Conservation (phyloP, 2,329 filamentous ascomycete species). For the Ophiostoma triangulosporum region DNA sequence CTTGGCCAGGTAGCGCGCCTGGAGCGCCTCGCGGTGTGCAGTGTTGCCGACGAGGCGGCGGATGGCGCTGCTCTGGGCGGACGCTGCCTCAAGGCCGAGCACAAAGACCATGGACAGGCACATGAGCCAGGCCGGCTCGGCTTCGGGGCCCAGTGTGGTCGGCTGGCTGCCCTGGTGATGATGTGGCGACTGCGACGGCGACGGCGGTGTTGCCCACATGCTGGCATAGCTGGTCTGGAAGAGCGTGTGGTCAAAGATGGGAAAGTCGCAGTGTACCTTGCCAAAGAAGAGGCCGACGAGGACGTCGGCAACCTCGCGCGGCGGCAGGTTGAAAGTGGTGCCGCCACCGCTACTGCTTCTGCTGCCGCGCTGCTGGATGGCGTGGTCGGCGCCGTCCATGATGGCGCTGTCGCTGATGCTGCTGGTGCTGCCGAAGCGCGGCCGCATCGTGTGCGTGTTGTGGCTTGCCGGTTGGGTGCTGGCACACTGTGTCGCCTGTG, state of each 20-base stretch:
- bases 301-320: conserved; percentile 12
- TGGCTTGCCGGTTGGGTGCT: conserved; percentile 7
- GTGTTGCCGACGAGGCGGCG: conserved; percentile 5
- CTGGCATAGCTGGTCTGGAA: conserved; percentile 13
- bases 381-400: background rate
- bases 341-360: too few species aligned
- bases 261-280: conserved; percentile 14
- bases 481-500: conserved; percentile 1
- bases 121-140: conserved; percentile 14
- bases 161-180: background rate
- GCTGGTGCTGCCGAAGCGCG: conserved; percentile 1
- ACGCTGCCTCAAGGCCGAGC: conserved; percentile 11
- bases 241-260: conserved; percentile 12
- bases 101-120: conserved; percentile 15
- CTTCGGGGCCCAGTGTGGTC: background rate
- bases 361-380: background rate
- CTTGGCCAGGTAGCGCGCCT: conserved; percentile 9
- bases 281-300: conserved; percentile 12
- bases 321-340: conserved; percentile 10
- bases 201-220: conserved; percentile 6
- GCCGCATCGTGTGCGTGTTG: background rate
- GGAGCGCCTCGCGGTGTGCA: conserved; percentile 4
- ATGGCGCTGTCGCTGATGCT: conserved; percentile 1
- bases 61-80: conserved; percentile 1
- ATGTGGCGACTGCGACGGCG: background rate